Evolutionary conservation across 106 monocot genomes (phyloP).

Genomic region (Allium cepa): DNA sequence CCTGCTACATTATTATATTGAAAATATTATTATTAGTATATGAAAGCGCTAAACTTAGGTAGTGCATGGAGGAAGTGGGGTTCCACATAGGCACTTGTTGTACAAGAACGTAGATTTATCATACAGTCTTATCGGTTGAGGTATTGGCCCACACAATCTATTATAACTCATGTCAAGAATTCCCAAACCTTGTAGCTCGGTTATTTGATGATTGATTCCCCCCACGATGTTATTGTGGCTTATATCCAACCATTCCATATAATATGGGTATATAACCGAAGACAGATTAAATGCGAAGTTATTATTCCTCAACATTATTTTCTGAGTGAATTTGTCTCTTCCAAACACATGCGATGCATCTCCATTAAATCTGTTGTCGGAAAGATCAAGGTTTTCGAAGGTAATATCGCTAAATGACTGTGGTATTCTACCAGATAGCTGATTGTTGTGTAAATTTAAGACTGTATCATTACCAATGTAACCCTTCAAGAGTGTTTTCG

Average conservation of each 20-base stretch:
- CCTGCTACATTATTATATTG: no score
- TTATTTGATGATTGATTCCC: slow-evolving; percentile 10
- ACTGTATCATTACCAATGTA: slow-evolving; percentile 4
- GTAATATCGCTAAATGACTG: slow-evolving; percentile 2
- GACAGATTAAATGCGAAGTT: slow-evolving; percentile 39
- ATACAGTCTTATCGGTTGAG: slow-evolving; percentile 14
- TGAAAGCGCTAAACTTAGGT: no score
- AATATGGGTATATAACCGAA: slow-evolving; percentile 20
- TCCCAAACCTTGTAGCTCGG: slow-evolving; percentile 9
- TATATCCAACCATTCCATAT: slow-evolving; percentile 10
- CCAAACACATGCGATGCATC: slow-evolving; percentile 44
- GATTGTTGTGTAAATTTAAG: slow-evolving; percentile 33
- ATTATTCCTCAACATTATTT: slow-evolving; percentile 33
- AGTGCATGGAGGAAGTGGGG: slow-evolving; percentile 22
- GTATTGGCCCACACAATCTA: slow-evolving; percentile 42
- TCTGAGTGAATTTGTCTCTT: slow-evolving; percentile 8
- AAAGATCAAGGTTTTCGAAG: slow-evolving; percentile 23
- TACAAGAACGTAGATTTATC: slow-evolving; percentile 21
- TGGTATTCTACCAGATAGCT: slow-evolving; percentile 36
- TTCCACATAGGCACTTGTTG: slow-evolving; percentile 54
- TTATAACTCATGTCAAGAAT: slow-evolving; percentile 47
- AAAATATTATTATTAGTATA: no score
- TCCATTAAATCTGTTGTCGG: slow-evolving; percentile 33
- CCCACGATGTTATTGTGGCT: slow-evolving; percentile 15
- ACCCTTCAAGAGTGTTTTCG: slow-evolving; percentile 12